Evolutionary conservation across 768 basidiomycete genomes (phyloP).

Genomic region (Postia placenta): DNA sequence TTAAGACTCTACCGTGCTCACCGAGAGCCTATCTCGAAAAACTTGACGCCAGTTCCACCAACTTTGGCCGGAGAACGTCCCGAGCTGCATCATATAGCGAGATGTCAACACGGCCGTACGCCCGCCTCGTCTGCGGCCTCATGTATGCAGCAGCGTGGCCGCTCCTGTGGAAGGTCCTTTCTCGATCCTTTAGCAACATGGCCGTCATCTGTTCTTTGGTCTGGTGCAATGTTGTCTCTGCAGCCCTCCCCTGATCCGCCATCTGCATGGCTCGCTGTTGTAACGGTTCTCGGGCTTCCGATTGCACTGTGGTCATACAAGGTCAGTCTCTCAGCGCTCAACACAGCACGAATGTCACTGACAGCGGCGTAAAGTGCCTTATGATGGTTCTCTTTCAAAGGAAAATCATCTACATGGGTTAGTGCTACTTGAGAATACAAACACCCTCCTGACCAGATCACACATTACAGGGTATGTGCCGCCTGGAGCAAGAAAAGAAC

Average conservation of each 20-base stretch:
- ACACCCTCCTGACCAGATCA: not conserved
- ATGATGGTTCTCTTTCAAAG: slow-evolving; percentile 45
- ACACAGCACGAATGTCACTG: not conserved
- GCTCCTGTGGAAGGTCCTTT: no score
- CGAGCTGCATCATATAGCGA: no score
- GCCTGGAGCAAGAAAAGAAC: slow-evolving; percentile 32
- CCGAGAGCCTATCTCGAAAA: no score
- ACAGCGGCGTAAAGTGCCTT: slow-evolving; percentile 28
- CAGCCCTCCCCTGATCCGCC: slow-evolving; percentile 20
- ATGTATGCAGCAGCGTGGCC: no score
- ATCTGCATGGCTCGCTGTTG: slow-evolving; percentile 23
- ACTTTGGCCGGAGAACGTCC: no score
- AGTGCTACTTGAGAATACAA: not conserved
- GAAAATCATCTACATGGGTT: slow-evolving; percentile 45
- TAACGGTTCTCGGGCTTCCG: slow-evolving; percentile 32
- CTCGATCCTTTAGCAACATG: no score
- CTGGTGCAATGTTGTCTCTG: not conserved
- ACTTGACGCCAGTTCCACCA: no score
- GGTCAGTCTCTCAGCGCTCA: slow-evolving; percentile 15
- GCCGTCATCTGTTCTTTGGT: no score
- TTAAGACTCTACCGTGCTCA: no score
- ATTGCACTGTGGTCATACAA: slow-evolving; percentile 38
- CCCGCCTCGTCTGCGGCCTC: no score
- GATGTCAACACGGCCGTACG: no score
- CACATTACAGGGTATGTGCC: slow-evolving; percentile 17